phyloP scores from a whole-genome alignment of 2,329 filamentous ascomycete species.

The Calonectria ilicicola region DNA sequence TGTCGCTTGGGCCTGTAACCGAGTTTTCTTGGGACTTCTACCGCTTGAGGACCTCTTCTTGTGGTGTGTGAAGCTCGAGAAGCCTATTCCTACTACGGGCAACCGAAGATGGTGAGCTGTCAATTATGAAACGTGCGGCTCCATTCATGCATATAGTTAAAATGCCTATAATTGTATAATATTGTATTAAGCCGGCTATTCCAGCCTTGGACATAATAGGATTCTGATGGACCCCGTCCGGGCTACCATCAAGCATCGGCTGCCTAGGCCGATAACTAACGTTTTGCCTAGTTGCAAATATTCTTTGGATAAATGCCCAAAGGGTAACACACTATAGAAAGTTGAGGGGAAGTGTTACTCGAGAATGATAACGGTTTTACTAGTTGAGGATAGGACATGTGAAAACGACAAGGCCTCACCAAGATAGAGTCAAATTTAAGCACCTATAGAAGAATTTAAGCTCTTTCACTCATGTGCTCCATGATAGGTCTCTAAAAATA shows the following conservation, averaged over 20 bases:
- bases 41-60: constrained; percentile 75
- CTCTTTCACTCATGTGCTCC: neutral
- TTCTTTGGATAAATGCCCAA: neutral
- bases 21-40: constrained; percentile 68
- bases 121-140: neutral
- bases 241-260: neutral
- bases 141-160: neutral
- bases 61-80: constrained; percentile 72
- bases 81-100: constrained; percentile 66
- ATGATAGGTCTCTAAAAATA: neutral
- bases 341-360: neutral
- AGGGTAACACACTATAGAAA: neutral
- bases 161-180: neutral
- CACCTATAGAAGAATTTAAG: neutral
- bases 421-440: neutral
- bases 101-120: neutral
- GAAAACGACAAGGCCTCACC: neutral
- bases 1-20: constrained; percentile 67
- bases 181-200: neutral
- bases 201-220: neutral
- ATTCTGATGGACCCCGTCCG: neutral
- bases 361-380: neutral
- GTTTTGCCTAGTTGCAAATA: neutral
- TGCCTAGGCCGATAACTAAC: neutral
- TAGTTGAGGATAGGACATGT: neutral